A percentile compares a stretch with the other conserved stretches of the same genome.
These are phyloP conservation scores for Sechiopsis laciniata DNA, from an alignment of 306 rosid species.

Conservation along the genomic window DNA sequence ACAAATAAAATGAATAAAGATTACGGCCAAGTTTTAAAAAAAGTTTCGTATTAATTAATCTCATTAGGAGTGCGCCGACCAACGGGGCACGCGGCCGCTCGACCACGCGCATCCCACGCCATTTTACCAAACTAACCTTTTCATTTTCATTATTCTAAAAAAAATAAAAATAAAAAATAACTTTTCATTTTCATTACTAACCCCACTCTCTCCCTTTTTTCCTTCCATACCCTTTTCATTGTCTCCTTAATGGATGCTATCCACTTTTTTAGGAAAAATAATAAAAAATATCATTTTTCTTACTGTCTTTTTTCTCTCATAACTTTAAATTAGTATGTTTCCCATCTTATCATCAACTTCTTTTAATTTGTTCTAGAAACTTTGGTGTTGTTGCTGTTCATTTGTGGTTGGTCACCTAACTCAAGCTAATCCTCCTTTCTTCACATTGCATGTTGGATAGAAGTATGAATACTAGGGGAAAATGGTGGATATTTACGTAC, in stretches of 20 bases:
- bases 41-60: neutral
- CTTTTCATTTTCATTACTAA: neutral
- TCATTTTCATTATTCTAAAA: neutral
- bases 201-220: neutral
- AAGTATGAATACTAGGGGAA: neutral
- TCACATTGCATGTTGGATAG: neutral
- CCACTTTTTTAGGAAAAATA: too few relatives aligned
- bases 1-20: too few relatives aligned
- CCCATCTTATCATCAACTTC: neutral
- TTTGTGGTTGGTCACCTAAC: neutral
- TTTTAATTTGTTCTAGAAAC: neutral
- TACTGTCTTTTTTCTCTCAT: too few relatives aligned
- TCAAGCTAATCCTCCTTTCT: neutral
- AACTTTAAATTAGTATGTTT: too few relatives aligned
- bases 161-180: too few relatives aligned
- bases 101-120: constrained; percentile 33
- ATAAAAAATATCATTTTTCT: too few relatives aligned
- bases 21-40: too few relatives aligned
- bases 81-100: constrained; percentile 46
- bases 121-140: constrained; percentile 13
- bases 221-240: too few relatives aligned
- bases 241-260: neutral
- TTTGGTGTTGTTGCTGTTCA: neutral
- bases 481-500: neutral
- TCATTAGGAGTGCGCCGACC: constrained; percentile 9